Base-by-base conservation (phyloP, 495 filamentous ascomycete genomes). In the Neurospora sp. region DNA sequence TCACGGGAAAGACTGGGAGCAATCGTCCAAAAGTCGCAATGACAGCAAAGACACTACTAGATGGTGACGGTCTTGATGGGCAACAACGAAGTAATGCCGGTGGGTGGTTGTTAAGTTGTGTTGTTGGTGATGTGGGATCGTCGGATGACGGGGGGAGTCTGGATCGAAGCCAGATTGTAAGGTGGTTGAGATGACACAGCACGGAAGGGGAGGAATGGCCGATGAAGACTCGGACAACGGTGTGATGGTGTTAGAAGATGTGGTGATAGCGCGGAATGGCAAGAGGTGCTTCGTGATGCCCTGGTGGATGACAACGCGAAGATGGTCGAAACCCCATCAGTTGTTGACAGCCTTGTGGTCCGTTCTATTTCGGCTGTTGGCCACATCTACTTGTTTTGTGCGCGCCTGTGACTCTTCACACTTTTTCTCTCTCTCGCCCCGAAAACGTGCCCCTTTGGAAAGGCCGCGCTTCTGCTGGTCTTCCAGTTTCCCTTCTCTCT, bases 331-430 rank as follows among this genome's bases (percentile, higher is more conserved):
- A 13, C 45, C 45, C 45, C 45, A 28, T 66, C 54, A 66, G 13
- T 71, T 73, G 73, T 76, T 73, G 73, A 71, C 74, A 77, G 77
- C 77, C 74, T 75, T 79, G 59, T 48, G 76, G 77, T 75, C 69
- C 71, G 76, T 72, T 76, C 77, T 77, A 69, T 75, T 78, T 72
- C 74, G 77, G 48, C 48, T 31, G 77, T 78, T 79, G 79, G 78
- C 79, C 78, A 81, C 79, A 80, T 80, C 77, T 73, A 28, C 11
- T 54, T 45, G 77, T 79, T 81, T 77, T 81, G 79, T 78, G 79
- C 75, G 73, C 28, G 28, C 15, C 5, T 34, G 28, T 66, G 54
- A 76, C 72, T 78, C 77, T 80, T 76, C 76, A 80, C 79, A 76
- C 75, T 79, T 78, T 77, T 77, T 80, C 43, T 45, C 42, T 45